phyloP scores from a whole-genome alignment of 345 rosid genomes.

The Ceriops decandra region DNA sequence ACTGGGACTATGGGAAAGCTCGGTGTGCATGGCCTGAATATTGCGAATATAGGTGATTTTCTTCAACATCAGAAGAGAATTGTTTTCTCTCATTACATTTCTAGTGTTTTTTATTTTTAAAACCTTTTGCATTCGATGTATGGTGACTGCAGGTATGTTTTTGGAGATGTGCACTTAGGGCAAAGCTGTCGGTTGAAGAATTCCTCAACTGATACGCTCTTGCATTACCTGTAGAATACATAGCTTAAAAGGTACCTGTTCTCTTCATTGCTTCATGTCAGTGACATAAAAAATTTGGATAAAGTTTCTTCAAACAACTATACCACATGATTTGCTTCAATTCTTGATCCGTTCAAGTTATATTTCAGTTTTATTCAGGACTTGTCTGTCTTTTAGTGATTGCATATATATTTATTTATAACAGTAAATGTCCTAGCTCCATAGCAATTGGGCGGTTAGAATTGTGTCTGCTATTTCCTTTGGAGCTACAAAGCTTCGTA shows the following conservation, averaged over 20 bases:
- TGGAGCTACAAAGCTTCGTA: not conserved
- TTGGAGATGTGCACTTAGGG: slow-evolving; percentile 95
- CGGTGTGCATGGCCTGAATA: slow-evolving; percentile 93
- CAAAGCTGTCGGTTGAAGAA: slow-evolving; percentile 96
- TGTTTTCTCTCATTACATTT: not conserved
- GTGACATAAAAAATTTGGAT: not conserved
- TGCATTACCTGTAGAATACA: slow-evolving; percentile 54
- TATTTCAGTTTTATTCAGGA: no score
- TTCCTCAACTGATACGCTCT: slow-evolving; percentile 56
- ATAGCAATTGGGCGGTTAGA: no score
- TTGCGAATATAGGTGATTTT: slow-evolving; percentile 81
- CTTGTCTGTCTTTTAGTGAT: no score
- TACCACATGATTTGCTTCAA: not conserved
- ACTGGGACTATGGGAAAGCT: slow-evolving; percentile 97
- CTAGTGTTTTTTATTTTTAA: not conserved
- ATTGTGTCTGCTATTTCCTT: not conserved
- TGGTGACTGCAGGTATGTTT: slow-evolving; percentile 55
- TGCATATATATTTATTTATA: no score
- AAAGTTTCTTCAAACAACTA: not conserved
- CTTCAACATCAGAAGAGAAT: not conserved
- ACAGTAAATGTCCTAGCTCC: no score
- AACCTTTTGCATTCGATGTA: not conserved
- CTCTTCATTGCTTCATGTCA: slow-evolving; percentile 1
- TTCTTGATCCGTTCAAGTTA: no score
- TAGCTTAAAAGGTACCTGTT: slow-evolving; percentile 25